Evolutionary conservation across 176 grass and related monocot species (phyloP), one percentile per base, ranked within the genome.

Genomic region (Rhynchospora tenuis): DNA sequence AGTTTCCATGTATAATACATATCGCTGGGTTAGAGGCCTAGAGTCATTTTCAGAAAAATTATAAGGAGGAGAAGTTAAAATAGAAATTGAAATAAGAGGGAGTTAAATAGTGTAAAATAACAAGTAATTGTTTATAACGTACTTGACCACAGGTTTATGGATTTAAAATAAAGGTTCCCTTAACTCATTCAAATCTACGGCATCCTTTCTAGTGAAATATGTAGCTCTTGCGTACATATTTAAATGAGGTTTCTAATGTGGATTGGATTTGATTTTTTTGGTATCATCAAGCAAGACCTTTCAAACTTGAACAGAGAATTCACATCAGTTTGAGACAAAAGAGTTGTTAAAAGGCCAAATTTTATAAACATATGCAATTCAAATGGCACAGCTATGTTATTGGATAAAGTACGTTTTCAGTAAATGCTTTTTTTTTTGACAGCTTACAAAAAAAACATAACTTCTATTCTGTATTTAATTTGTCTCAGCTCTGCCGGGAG

Each of bases 401-500:
- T 73, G n/a, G 11, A 15, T 74, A 75, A 26, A 16, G 13, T 54
- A 75, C 28, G 23, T 75, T 16, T 29, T 42, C n/a, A 1, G 6
- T 29, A 45, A 70, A 45, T n/a, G 46, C 1, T 31, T 73, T 7
- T 50, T 50, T 73, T 26, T 51, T 14, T 13, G 3, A 73, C 20
- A 51, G 11, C 11, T 50, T 6, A 50, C 20, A 50, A 22, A 52
- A 75, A 17, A 26, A 24, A 50, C 23, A 46, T 56, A 31, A 55
- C 7, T 77, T 28, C 28, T 11, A 27, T 27, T 48, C 13, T 82
- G 3, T 67, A 29, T 82, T 82, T 51, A 44, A 9, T 16, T 82
- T 64, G 5, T 82, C 24, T 50, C 80, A 82, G 80, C 16, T 16
- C 80, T 67, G 80, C 80, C 9, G 80, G 80, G 1, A 65, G 61